Conservation (phyloP, 2,329 filamentous ascomycete genomes). For the Neobulgaria alba region DNA sequence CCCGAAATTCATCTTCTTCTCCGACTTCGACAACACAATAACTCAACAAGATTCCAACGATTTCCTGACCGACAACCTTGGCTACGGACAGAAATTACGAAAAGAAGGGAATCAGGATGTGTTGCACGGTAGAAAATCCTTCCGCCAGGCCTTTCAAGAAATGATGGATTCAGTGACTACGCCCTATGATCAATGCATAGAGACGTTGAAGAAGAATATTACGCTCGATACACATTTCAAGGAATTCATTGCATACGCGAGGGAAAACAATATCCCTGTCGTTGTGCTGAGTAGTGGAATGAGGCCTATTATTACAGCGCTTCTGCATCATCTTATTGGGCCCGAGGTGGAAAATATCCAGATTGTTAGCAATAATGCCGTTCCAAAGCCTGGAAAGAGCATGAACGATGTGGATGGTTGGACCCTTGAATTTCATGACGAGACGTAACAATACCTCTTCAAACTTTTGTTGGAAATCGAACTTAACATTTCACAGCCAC, state of each 20-base stretch:
- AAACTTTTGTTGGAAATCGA: too few relatives aligned
- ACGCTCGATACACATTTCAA: conserved; percentile 81
- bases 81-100: conserved; percentile 67
- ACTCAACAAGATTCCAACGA: conserved; percentile 62
- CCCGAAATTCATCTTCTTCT: conserved; percentile 95
- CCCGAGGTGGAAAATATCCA: conserved; percentile 66
- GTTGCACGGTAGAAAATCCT: conserved; percentile 59
- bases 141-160: conserved; percentile 78
- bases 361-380: conserved; percentile 82
- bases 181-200: conserved; percentile 75
- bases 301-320: conserved; percentile 79
- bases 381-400: conserved; percentile 55
- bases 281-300: conserved; percentile 90
- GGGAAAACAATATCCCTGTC: conserved; percentile 76
- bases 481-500: conserved; percentile 32
- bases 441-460: too few relatives aligned
- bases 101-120: conserved; percentile 68
- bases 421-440: conserved; percentile 83
- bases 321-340: conserved; percentile 76
- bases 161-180: conserved; percentile 85
- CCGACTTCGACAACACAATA: conserved; percentile 96
- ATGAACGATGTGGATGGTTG: conserved; percentile 78
- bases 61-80: conserved; percentile 81
- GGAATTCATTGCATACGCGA: conserved; percentile 78
- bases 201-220: conserved; percentile 72